Percentiles rank a stretch among this genome's conserved stretches.
Conservation (phyloP, 768 basidiomycete genomes). For the Podaxis sp. region DNA sequence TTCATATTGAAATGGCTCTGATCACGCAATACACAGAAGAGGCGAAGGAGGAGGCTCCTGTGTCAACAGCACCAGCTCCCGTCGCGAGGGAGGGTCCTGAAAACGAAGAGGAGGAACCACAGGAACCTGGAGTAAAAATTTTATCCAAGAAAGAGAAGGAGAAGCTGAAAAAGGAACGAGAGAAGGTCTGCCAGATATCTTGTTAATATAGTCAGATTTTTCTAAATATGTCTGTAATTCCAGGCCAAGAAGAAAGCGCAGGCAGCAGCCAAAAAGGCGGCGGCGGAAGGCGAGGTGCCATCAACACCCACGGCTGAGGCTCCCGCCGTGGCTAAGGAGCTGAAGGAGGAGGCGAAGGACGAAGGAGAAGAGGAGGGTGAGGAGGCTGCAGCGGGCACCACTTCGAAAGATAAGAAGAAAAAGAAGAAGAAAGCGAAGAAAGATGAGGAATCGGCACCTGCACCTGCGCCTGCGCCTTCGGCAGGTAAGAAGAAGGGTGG, state of each 20-base stretch:
- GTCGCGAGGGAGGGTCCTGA: conserved; percentile 32
- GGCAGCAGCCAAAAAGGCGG: conserved; percentile 78
- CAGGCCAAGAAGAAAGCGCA: conserved; percentile 96
- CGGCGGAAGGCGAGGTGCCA: conserved; percentile 27
- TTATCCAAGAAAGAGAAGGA: conserved; percentile 97
- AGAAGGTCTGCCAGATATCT: conserved; percentile 61
- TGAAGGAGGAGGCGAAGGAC: conserved; percentile 37
- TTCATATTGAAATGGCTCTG: background rate
- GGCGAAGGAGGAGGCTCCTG: conserved; percentile 20
- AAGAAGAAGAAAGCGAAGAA: conserved; percentile 84
- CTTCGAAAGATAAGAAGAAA: conserved; percentile 66
- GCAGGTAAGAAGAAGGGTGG: conserved; percentile 72
- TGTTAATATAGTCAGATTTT: conserved; percentile 8
- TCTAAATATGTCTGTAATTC: conserved; percentile 14
- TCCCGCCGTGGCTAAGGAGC: conserved; percentile 24
- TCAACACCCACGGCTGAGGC: conserved; percentile 18
- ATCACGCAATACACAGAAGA: conserved; percentile 9
- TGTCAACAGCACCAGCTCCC: conserved; percentile 26
- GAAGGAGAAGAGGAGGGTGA: conserved; percentile 71
- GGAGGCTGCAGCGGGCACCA: conserved; percentile 43
- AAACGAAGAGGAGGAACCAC: conserved; percentile 52
- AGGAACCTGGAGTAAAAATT: conserved; percentile 61
- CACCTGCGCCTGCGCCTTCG: conserved; percentile 43
- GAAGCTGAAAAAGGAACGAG: conserved; percentile 93
- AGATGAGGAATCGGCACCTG: conserved; percentile 47